Evolutionary conservation across 1,139 yeast genomes (phyloP), one percentile per base, ranked within the genome.

Genomic region (Candida sp.): DNA sequence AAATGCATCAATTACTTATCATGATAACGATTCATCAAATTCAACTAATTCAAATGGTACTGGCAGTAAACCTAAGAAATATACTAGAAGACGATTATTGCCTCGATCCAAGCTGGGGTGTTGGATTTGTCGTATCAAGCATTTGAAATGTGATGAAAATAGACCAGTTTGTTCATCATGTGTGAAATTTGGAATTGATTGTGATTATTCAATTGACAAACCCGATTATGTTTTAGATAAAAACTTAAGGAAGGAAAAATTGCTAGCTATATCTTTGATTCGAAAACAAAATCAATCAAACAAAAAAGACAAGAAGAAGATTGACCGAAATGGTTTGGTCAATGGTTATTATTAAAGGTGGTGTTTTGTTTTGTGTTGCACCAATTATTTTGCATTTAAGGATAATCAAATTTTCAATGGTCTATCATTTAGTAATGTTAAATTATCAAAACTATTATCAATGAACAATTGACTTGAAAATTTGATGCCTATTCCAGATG

Each of bases 111-210:
- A 68, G 44, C 66, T 59, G 35, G 81, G 80, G 0, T 75, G 81
- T 52, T 75, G 75, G 77, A 70, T 72, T 41, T 76, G 81, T 51
- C 63, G 80, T 42, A 70, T 75, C 45, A 74, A 75, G 52, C 79
- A 74, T 54, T 62, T 75, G 49, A 73, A 73, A 53, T 73, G 79
- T 53, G 76, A 73, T 49, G 79, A 73, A 49, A 44, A 42, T 3
- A 61, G 66, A 48, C 79, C 79, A 0, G 50, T 51, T 9, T 73
- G 79, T 52, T 53, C 67, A 9, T 63, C 68, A 40, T 73, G 79
- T 53, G 41, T 49, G 4, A 69, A 68, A 43, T 70, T 69, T 52
- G 75, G 76, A n/a, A 66, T 73, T 40, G 60, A 54, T 22, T 73
- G 79, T 55, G 79, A 73, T 55, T 73, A 71, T 49, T 67, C 70